phyloP scores from a whole-genome alignment of 176 grass and related monocot genomes.

The Elymus sibiricus region DNA sequence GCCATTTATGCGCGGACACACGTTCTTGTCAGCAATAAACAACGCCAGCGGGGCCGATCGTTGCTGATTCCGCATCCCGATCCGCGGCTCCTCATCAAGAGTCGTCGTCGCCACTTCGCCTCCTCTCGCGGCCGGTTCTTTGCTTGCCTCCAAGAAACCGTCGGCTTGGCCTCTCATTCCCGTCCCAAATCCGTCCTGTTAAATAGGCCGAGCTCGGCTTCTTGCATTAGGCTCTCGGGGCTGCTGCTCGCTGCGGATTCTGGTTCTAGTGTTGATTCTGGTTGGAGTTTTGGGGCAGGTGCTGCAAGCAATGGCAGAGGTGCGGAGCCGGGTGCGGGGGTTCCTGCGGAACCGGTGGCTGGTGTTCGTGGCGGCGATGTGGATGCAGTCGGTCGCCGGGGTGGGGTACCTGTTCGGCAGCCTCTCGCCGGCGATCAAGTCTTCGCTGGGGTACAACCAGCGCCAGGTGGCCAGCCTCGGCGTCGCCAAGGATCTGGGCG shows the following conservation, averaged over 20 bases:
- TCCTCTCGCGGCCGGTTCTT: neutral
- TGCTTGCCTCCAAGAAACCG: neutral
- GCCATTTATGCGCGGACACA: neutral
- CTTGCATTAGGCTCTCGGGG: neutral
- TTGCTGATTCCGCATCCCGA: neutral
- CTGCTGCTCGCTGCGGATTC: neutral
- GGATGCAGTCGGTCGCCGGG: slow-evolving; percentile 86
- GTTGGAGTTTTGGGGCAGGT: neutral
- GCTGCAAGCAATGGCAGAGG: slow-evolving; percentile 33
- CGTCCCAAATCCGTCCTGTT: neutral
- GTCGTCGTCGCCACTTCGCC: neutral
- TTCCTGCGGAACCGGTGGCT: slow-evolving; percentile 80
- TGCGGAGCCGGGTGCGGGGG: slow-evolving; percentile 23
- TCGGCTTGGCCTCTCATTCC: neutral
- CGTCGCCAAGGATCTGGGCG: slow-evolving; percentile 92
- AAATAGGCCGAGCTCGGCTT: neutral
- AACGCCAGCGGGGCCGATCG: neutral
- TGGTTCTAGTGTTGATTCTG: neutral
- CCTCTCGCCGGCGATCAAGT: slow-evolving; percentile 89
- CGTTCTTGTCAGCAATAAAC: neutral
- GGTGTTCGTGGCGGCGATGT: slow-evolving; percentile 96
- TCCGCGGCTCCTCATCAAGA: neutral
- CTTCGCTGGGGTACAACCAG: slow-evolving; percentile 79
- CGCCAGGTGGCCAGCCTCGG: slow-evolving; percentile 78
- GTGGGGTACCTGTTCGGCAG: slow-evolving; percentile 90